phyloP scores from a whole-genome alignment of 495 filamentous ascomycete species.

The Tuber magnatum region DNA sequence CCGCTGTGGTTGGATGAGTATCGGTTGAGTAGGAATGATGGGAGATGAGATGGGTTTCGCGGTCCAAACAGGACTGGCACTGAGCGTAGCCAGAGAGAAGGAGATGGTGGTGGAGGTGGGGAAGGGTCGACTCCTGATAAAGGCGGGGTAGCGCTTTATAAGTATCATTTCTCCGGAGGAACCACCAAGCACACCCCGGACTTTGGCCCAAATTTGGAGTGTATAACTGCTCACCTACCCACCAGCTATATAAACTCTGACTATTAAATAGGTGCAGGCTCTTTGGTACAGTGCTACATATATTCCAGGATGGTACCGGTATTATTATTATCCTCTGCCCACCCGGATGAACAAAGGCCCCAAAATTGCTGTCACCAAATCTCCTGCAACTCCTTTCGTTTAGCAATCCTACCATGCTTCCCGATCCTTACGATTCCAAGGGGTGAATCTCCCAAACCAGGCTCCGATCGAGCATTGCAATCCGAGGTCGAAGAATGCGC shows the following conservation, averaged over 20 bases:
- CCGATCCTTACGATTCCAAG: too few relatives aligned
- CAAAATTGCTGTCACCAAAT: background rate
- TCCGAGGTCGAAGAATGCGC: background rate
- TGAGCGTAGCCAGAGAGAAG: background rate
- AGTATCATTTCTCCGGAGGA: background rate
- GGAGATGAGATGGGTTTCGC: background rate
- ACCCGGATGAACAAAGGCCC: background rate
- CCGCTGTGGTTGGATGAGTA: background rate
- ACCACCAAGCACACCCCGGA: background rate
- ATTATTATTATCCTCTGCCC: background rate
- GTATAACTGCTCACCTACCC: background rate
- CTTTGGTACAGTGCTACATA: too few relatives aligned
- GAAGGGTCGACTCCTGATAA: background rate
- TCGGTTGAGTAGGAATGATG: background rate
- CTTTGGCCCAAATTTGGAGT: background rate
- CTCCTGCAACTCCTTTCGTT: too few relatives aligned
- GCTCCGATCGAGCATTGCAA: too few relatives aligned
- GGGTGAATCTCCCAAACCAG: background rate
- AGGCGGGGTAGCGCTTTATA: background rate
- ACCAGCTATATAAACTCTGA: too few relatives aligned
- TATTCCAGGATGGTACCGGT: too few relatives aligned
- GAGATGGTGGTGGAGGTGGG: background rate
- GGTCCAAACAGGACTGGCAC: background rate
- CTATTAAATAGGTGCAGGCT: too few relatives aligned
- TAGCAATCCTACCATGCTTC: too few relatives aligned